Conservation (phyloP, 2,329 filamentous ascomycete genomes). For the Chrysosporium keratinophilum region DNA sequence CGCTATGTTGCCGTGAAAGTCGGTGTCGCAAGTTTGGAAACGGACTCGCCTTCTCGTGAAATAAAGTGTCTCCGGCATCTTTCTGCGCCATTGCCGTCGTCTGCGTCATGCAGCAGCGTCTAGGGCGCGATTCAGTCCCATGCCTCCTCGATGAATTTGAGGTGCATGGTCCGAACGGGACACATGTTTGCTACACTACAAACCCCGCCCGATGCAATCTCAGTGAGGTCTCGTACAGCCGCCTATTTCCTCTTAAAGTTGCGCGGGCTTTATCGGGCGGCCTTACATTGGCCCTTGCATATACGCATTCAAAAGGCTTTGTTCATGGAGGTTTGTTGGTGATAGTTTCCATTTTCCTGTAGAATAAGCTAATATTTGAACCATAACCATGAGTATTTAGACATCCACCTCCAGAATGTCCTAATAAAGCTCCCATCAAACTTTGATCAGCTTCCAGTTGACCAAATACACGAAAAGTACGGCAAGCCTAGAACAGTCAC, state of each 20-base stretch:
- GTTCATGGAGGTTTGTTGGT: conserved; percentile 19
- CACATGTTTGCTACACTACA: conserved; percentile 18
- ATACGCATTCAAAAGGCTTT: conserved; percentile 19
- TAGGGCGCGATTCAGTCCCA: conserved; percentile 14
- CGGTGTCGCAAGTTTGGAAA: conserved; percentile 15
- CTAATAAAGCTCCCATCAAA: conserved; percentile 13
- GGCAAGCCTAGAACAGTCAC: conserved; percentile 19
- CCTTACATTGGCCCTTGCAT: conserved; percentile 17
- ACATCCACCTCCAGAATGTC: conserved; percentile 21
- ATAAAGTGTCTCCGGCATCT: conserved; percentile 19
- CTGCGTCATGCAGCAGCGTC: conserved; percentile 14
- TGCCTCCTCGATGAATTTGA: conserved; percentile 17
- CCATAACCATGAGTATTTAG: conserved; percentile 4
- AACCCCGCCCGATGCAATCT: conserved; percentile 19
- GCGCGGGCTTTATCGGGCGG: conserved; percentile 16
- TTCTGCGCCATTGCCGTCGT: conserved; percentile 10
- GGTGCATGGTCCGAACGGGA: conserved; percentile 18
- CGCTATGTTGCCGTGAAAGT: conserved; percentile 27
- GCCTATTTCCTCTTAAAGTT: conserved; percentile 15
- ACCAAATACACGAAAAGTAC: conserved; percentile 20
- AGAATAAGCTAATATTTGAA: background rate
- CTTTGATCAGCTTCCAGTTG: conserved; percentile 18
- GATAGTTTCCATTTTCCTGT: background rate
- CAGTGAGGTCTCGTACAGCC: conserved; percentile 18
- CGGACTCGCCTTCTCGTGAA: conserved; percentile 16